Conservation (phyloP, 2,329 filamentous ascomycete species). For the Pyrenophora teres region DNA sequence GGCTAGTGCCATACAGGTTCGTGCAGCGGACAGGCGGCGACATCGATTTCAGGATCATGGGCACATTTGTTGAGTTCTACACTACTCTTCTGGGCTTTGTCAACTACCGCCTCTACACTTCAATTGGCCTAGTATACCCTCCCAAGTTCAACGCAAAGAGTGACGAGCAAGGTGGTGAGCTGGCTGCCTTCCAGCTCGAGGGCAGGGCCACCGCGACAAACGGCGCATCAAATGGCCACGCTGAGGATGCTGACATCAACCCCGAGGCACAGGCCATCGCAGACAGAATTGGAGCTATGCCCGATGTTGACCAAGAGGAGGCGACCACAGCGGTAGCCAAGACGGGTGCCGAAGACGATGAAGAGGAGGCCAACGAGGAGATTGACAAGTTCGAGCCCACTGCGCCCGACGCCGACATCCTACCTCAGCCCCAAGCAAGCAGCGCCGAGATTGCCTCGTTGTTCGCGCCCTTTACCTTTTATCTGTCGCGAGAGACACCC, state of each 20-base stretch:
- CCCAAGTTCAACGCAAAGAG: conserved; percentile 88
- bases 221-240: conserved; percentile 33
- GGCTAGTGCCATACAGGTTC: conserved; percentile 97
- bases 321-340: conserved; percentile 35
- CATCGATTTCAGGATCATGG: conserved; percentile 99
- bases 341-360: conserved; percentile 27
- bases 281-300: conserved; percentile 50
- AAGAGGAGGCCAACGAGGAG: conserved; percentile 48
- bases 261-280: conserved; percentile 56
- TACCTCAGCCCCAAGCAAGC: conserved; percentile 75
- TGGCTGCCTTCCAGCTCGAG: conserved; percentile 89
- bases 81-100: conserved; percentile 94
- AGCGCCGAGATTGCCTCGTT: conserved; percentile 72
- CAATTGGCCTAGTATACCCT: conserved; percentile 89
- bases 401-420: conserved; percentile 80
- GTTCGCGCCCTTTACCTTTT: conserved; percentile 89
- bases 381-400: conserved; percentile 93
- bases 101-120: conserved; percentile 93
- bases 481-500: conserved; percentile 90
- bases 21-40: conserved; percentile 93
- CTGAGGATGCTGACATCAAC: conserved; percentile 35
- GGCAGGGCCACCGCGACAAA: conserved; percentile 62
- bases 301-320: conserved; percentile 46
- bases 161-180: conserved; percentile 87
- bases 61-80: conserved; percentile 98